phyloP scores from a whole-genome alignment of 2,329 filamentous ascomycete genomes.

The Bipolaris sorokiniana region DNA sequence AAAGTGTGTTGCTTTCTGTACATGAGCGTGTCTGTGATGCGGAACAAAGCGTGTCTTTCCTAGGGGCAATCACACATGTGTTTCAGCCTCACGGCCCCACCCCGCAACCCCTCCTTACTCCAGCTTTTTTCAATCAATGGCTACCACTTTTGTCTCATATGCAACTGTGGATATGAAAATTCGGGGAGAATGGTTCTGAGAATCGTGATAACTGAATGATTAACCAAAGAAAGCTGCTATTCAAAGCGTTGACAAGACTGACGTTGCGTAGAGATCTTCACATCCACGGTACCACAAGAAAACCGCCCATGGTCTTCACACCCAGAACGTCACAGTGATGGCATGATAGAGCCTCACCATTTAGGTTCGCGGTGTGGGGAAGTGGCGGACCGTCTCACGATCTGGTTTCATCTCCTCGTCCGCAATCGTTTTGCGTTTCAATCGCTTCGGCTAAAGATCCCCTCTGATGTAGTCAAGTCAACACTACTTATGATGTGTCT shows the following conservation, averaged over 20 bases:
- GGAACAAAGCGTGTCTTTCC: neutral
- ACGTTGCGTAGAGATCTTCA: neutral
- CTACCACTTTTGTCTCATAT: neutral
- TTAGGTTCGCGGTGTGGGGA: no score
- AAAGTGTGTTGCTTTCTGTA: neutral
- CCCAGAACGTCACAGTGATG: neutral
- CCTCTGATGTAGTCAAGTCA: neutral
- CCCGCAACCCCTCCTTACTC: neutral
- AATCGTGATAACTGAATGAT: neutral
- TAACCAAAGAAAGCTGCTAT: neutral
- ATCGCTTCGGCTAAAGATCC: neutral
- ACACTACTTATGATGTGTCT: no score
- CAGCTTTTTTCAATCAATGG: neutral
- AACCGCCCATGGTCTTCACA: neutral
- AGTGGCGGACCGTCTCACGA: constrained; percentile 18
- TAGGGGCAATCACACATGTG: neutral
- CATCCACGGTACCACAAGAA: neutral
- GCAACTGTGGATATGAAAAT: no score
- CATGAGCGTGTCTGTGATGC: neutral
- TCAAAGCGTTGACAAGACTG: no score
- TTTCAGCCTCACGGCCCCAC: neutral
- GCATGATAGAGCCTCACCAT: neutral
- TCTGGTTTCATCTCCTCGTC: constrained; percentile 33
- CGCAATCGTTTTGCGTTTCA: constrained; percentile 33
- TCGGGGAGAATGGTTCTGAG: no score